Percentiles rank a stretch among this genome's conserved stretches.
phyloP scores from a whole-genome alignment of 768 basidiomycete species.

The Nevesoporus exiguus region DNA sequence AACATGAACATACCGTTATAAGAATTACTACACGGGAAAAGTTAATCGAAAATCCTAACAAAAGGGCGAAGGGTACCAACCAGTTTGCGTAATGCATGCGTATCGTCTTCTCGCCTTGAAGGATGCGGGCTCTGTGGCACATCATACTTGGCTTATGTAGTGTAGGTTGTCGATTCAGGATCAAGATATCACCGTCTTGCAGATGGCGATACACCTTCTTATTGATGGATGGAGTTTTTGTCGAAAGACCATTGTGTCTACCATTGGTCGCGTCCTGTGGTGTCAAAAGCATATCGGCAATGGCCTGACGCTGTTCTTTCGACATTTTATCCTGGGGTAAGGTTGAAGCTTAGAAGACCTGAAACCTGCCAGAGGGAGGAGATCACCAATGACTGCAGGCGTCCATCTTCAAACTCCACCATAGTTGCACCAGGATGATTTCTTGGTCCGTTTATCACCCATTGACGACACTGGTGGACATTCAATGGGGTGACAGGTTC shows the following conservation, averaged over 20 bases:
- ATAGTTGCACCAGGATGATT: slow-evolving; percentile 90
- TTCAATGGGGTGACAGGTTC: slow-evolving; percentile 95
- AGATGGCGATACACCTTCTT: slow-evolving; percentile 98
- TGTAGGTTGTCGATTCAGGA: slow-evolving; percentile 97
- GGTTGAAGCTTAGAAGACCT: slow-evolving; percentile 3
- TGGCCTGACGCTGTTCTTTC: slow-evolving; percentile 87
- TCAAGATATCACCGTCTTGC: slow-evolving; percentile 89
- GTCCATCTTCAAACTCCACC: slow-evolving; percentile 95
- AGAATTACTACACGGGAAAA: slow-evolving; percentile 65
- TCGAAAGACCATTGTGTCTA: slow-evolving; percentile 57
- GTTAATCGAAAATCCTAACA: slow-evolving; percentile 11
- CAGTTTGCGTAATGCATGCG: slow-evolving; percentile 99
- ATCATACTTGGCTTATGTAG: slow-evolving; percentile 99
- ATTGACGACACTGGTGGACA: slow-evolving; percentile 80
- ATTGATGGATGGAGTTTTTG: slow-evolving; percentile 77
- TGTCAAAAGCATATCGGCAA: slow-evolving; percentile 92
- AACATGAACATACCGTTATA: slow-evolving; percentile 72
- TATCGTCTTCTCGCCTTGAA: slow-evolving; percentile 97
- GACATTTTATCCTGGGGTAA: slow-evolving; percentile 71
- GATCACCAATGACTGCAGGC: slow-evolving; percentile 72
- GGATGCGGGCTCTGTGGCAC: slow-evolving; percentile 88
- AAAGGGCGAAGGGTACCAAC: slow-evolving; percentile 43
- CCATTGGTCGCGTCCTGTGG: slow-evolving; percentile 66
- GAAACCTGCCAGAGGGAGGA: neutral
- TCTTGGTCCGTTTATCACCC: slow-evolving; percentile 88